phyloP scores from a whole-genome alignment of 768 basidiomycete genomes.

The Clitopilus hobsonii region DNA sequence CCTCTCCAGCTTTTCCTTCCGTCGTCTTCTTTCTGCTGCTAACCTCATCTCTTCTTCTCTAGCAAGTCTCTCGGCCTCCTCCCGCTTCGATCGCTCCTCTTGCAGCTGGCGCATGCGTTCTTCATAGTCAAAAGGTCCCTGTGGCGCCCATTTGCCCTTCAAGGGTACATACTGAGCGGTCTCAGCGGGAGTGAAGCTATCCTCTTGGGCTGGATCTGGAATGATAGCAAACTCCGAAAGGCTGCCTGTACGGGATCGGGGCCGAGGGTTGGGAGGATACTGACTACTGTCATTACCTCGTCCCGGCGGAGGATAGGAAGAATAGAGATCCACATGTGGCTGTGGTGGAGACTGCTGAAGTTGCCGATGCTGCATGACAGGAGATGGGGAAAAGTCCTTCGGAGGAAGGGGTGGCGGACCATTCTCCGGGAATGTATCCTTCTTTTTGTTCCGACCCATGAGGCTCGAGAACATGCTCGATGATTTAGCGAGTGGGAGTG shows the following conservation, averaged over 20 bases:
- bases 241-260: slow-evolving; percentile 26
- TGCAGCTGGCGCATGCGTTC: slow-evolving; percentile 26
- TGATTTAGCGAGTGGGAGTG: slow-evolving; percentile 21
- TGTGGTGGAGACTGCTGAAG: not conserved
- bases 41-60: slow-evolving; percentile 42
- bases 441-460: slow-evolving; percentile 36
- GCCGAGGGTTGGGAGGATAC: slow-evolving; percentile 7
- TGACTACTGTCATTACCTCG: not conserved
- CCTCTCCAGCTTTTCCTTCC: slow-evolving; percentile 35
- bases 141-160: slow-evolving; percentile 31
- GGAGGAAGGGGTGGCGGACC: slow-evolving; percentile 40
- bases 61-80: slow-evolving; percentile 36
- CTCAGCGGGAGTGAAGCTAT: slow-evolving; percentile 16
- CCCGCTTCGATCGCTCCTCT: slow-evolving; percentile 23
- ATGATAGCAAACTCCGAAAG: slow-evolving; percentile 38
- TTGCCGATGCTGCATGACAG: slow-evolving; percentile 6
- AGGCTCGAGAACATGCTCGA: slow-evolving; percentile 27
- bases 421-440: slow-evolving; percentile 15
- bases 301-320: slow-evolving; percentile 13
- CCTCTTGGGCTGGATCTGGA: slow-evolving; percentile 25
- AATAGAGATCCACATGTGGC: slow-evolving; percentile 3
- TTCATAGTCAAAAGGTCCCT: slow-evolving; percentile 23
- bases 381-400: slow-evolving; percentile 31
- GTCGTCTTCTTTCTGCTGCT: slow-evolving; percentile 27
- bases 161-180: slow-evolving; percentile 18